phyloP scores from a whole-genome alignment of 352 stramenopile species.

The Phytophthora sansomeana region DNA sequence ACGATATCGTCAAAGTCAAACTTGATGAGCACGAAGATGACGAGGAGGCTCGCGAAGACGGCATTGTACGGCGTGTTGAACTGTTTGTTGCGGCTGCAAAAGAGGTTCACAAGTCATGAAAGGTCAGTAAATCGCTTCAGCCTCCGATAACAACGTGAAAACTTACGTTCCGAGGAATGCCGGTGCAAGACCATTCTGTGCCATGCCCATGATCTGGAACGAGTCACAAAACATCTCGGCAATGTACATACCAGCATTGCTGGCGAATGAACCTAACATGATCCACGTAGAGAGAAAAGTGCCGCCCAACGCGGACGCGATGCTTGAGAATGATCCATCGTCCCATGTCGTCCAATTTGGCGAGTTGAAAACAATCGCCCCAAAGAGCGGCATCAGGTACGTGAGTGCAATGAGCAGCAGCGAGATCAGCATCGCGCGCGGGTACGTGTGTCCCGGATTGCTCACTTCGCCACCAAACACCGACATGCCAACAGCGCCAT shows the following conservation, averaged over 20 bases:
- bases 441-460: slow-evolving; percentile 81
- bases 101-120: neutral
- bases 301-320: slow-evolving; percentile 86
- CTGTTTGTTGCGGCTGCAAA: slow-evolving; percentile 49
- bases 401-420: slow-evolving; percentile 82
- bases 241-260: slow-evolving; percentile 93
- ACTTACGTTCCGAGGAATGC: slow-evolving; percentile 82
- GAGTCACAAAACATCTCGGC: slow-evolving; percentile 94
- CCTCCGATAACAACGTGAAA: neutral
- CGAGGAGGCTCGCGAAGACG: slow-evolving; percentile 48
- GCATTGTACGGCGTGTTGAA: slow-evolving; percentile 63
- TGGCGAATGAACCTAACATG: slow-evolving; percentile 87
- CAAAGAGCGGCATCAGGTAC: slow-evolving; percentile 93
- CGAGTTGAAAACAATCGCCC: slow-evolving; percentile 68
- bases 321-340: slow-evolving; percentile 89
- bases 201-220: slow-evolving; percentile 87
- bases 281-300: slow-evolving; percentile 90
- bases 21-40: slow-evolving; percentile 62
- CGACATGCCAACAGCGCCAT: slow-evolving; percentile 91
- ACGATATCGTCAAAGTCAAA: slow-evolving; percentile 82
- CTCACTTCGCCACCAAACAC: slow-evolving; percentile 92
- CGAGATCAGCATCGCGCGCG: slow-evolving; percentile 80
- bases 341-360: slow-evolving; percentile 86
- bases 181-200: slow-evolving; percentile 87
- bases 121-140: neutral